Evolutionary conservation across 164 flowering plant species (phyloP), one percentile per base, ranked within the genome.

Genomic region (Macadamia integrifolia): DNA sequence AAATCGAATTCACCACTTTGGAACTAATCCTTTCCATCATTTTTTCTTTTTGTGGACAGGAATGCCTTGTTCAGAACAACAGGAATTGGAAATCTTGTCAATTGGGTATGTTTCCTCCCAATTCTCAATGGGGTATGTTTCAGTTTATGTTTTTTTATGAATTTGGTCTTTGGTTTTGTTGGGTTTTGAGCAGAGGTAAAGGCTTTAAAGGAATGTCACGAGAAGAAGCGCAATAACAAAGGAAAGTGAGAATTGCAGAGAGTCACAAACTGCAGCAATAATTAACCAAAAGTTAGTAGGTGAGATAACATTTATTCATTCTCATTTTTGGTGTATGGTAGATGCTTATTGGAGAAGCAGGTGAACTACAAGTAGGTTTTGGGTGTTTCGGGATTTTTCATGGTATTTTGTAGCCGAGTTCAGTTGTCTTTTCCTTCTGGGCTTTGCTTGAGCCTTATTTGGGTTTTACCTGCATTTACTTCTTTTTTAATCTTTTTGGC

Each of bases 31-130:
- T 10, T 49, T 18, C 2, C 13, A 10, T 10, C 46, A 40, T 67
- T 77, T 74, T 35, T 5, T 44, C 40, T 67, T 77, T 74, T 23
- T 23, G 23, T 23, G 23, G 23, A 79, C 88, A 93, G 97, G 95
- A 93, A 65, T 93, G 97, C 70, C 85, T 90, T 50, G 74, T 86
- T 17, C 69, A 85, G 8, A 76, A 59, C 29, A 66, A 89, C 62
- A 80, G 98, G 75, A 82, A 89, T 67, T 91, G 98, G 98, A 91
- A 81, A 79, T 70, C 89, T 60, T 93, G 98, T 70, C 95, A 89
- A 68, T 62, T 1, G 67, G 88, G 96, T 92, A 80, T 74, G 66
- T 58, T 29, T 62, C 5, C 40, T 35, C 40, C 40, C 3, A 35
- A 35, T 5, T 5, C 40, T 23, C 23, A 23, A 11, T 14, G 13